A percentile compares a stretch with the other conserved stretches of the same genome.
phyloP scores from a whole-genome alignment of 257 asterid genomes.

The Mentha longifolia region DNA sequence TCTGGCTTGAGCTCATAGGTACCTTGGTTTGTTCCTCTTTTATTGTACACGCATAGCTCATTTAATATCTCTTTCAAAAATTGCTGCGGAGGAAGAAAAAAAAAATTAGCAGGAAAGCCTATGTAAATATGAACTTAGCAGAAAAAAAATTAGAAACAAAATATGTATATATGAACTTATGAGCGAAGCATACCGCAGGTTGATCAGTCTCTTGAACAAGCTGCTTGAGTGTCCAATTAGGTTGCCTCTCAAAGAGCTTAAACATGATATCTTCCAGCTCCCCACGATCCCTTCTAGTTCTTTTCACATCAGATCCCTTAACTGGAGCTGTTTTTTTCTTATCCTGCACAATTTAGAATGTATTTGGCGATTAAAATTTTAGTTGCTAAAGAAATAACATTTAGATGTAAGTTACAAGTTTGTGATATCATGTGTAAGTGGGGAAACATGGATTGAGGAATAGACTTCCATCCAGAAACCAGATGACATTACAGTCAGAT shows the following conservation, averaged over 20 bases:
- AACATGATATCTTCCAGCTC: slow-evolving; percentile 94
- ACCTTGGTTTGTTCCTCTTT: slow-evolving; percentile 93
- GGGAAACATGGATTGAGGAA: not conserved
- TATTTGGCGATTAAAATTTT: slow-evolving; percentile 6
- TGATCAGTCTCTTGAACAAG: slow-evolving; percentile 93
- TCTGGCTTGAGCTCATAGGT: slow-evolving; percentile 93
- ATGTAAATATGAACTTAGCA: too few species aligned
- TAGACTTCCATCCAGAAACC: not conserved
- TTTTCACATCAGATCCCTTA: slow-evolving; percentile 75
- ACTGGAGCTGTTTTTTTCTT: slow-evolving; percentile 82
- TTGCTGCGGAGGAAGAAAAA: slow-evolving; percentile 61
- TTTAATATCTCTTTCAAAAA: slow-evolving; percentile 87
- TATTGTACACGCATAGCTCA: slow-evolving; percentile 86
- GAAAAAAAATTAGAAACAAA: too few species aligned
- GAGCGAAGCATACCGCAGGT: slow-evolving; percentile 72
- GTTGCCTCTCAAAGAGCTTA: slow-evolving; percentile 89
- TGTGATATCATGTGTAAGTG: not conserved
- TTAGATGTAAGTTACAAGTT: slow-evolving; percentile 1
- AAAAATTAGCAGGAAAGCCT: slow-evolving; percentile 7
- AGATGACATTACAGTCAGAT: slow-evolving; percentile 5
- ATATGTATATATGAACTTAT: too few species aligned
- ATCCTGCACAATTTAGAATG: slow-evolving; percentile 54
- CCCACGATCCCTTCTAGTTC: slow-evolving; percentile 92
- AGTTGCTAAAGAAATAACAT: slow-evolving; percentile 17
- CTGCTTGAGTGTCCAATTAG: slow-evolving; percentile 93